Percentiles rank a stretch among this genome's conserved stretches.
Evolutionary conservation across 192 early-diverging fungal species (phyloP).

Genomic region (Rhizoclosmatium globosum): DNA sequence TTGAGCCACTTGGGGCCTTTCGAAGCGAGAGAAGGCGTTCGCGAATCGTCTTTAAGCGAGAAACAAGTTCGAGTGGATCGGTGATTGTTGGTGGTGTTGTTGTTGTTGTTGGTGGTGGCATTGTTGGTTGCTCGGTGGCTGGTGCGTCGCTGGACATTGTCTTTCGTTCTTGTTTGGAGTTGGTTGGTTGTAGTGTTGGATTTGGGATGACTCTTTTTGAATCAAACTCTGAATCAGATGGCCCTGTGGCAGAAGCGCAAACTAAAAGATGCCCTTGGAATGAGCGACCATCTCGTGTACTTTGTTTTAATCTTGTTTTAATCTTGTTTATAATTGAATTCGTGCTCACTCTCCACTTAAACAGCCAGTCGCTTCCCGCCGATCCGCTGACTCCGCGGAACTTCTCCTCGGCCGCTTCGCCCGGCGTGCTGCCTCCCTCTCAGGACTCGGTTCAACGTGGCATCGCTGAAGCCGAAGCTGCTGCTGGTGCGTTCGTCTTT

Average conservation of each 20-base stretch:
- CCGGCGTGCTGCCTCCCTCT: slow-evolving; percentile 12
- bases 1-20: slow-evolving; percentile 15
- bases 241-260: too few relatives aligned
- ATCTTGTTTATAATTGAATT: too few relatives aligned
- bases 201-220: too few relatives aligned
- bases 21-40: slow-evolving; percentile 20
- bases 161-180: too few relatives aligned
- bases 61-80: slow-evolving; percentile 6
- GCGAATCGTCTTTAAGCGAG: slow-evolving; percentile 30
- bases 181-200: too few relatives aligned
- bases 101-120: neutral
- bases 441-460: neutral
- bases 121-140: neutral
- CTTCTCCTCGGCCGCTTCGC: neutral
- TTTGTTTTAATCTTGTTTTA: too few relatives aligned
- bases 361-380: neutral
- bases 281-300: too few relatives aligned
- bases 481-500: neutral
- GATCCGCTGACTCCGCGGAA: neutral
- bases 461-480: neutral
- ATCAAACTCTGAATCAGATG: too few relatives aligned
- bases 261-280: too few relatives aligned
- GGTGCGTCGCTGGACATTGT: neutral
- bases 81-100: neutral
- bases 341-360: too few relatives aligned